Evolutionary conservation across 2,329 filamentous ascomycete species (phyloP), one percentile per base, ranked within the genome.

Genomic region (Dothistroma pini): DNA sequence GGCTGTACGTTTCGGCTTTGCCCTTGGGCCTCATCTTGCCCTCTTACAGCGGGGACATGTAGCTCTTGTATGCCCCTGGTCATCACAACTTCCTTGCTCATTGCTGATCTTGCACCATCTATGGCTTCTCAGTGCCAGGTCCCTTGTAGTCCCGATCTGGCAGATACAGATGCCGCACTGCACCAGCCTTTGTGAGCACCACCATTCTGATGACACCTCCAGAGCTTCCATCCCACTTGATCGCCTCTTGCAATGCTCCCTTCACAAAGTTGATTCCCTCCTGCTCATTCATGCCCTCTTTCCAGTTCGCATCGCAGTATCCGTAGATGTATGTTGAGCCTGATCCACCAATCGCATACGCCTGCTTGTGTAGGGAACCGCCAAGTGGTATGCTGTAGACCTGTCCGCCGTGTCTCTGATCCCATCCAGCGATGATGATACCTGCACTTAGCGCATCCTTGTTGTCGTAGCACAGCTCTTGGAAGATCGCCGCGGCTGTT

Each of bases 281-380:
- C 58, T 86, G 83, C 82, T 97, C 91, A 57, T 89, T 91, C 93
- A 99, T 97, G 67, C 86, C 86, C 79, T 97, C 95, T 76, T 83
- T 87, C 95, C 95, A 99, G 83, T 99, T 86, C 60, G 91, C 88
- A 75, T 99, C 93, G 75, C 93, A 97, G 83, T 96, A 97, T 71
- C 95, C 95, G 82, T 97, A 99, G 78, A 99, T 99, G 82, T 99
- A 99, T 64, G 95, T 97, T 70, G 93, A 97, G 48, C 95, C 95
- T 21, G 93, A 97, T 51, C 95, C 95, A 69, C 92, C 93, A 72
- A 99, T 99, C 49, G 95, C 87, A 75, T 97, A 99, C 19, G 93
- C 76, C 76, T 97, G 93, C 83, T 97, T 97, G 86, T 99, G 95
- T 70, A 99, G 86, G 55, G 95, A 97, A 59, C 95, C 95, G 70